A percentile compares a stretch with the other conserved stretches of the same genome.
Conservation (phyloP, 208 protist genomes). For the Wallacemonas sp. region DNA sequence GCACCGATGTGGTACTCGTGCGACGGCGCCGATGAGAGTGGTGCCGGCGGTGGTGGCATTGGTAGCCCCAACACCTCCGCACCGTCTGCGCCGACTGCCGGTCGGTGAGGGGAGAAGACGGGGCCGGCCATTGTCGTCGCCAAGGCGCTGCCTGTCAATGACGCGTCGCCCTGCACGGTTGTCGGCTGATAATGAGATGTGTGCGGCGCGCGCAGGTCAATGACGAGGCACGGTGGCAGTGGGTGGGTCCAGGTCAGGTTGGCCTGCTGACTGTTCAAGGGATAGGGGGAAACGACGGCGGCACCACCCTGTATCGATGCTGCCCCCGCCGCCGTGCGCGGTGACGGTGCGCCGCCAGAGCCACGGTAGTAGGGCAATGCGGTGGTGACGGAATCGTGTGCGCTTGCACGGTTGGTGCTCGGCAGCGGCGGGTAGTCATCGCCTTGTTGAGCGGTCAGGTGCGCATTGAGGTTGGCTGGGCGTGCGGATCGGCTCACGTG, state of each 20-base stretch:
- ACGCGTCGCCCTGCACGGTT: not conserved
- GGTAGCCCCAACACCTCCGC: not conserved
- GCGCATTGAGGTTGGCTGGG: not conserved
- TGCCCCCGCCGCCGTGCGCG: not conserved
- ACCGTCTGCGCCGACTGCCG: not conserved
- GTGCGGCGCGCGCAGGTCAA: not conserved
- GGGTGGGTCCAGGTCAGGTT: not conserved
- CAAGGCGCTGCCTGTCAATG: not conserved
- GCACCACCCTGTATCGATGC: too few species aligned
- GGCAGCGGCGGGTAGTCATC: not conserved
- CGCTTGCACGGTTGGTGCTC: too few species aligned
- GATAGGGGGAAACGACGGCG: too few species aligned
- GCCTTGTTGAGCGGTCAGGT: not conserved
- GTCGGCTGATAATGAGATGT: not conserved
- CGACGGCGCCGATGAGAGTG: not conserved
- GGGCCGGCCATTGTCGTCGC: not conserved
- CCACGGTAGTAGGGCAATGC: too few species aligned
- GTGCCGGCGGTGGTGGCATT: not conserved
- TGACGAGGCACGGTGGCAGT: constrained; percentile 2
- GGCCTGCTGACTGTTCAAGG: too few species aligned
- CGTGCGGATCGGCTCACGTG: not conserved
- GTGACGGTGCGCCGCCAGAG: not conserved
- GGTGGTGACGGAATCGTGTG: too few species aligned
- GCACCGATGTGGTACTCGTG: not conserved
- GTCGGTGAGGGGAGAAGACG: not conserved